phyloP scores from a whole-genome alignment of 805 yeast genomes.

The Zygoascus biomembranicola region DNA sequence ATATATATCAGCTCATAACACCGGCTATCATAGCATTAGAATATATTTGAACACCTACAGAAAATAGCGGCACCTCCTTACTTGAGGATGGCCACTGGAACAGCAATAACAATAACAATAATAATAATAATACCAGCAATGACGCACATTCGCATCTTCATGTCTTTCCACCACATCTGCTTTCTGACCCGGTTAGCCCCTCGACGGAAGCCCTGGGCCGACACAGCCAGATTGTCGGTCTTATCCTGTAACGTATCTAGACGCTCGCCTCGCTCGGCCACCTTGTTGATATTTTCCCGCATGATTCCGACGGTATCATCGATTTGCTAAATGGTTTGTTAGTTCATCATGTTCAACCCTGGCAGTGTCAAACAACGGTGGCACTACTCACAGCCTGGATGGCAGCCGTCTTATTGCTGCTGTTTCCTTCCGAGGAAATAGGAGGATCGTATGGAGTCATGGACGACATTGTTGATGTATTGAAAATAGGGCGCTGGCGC shows the following conservation, averaged over 20 bases:
- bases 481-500: not conserved
- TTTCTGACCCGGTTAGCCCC: slow-evolving; percentile 97
- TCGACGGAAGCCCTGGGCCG: slow-evolving; percentile 91
- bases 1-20: too few relatives aligned
- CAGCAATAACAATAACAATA: slow-evolving; percentile 71
- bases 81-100: slow-evolving; percentile 80
- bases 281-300: slow-evolving; percentile 95
- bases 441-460: slow-evolving; percentile 83
- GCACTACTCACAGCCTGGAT: slow-evolving; percentile 60
- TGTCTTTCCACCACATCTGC: slow-evolving; percentile 98
- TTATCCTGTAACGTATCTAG: slow-evolving; percentile 86
- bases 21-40: not conserved
- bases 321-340: slow-evolving; percentile 46
- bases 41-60: not conserved
- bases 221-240: slow-evolving; percentile 84
- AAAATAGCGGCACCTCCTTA: not conserved
- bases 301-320: slow-evolving; percentile 95
- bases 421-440: slow-evolving; percentile 52
- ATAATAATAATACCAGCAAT: slow-evolving; percentile 71
- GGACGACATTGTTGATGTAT: slow-evolving; percentile 46
- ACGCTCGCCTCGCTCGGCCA: slow-evolving; percentile 91
- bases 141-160: slow-evolving; percentile 90
- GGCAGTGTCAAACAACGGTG: slow-evolving; percentile 5
- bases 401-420: slow-evolving; percentile 62
- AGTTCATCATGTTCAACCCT: not conserved